Base-by-base conservation (phyloP, 768 basidiomycete species). In the Hebeloma cylindrosporum region DNA sequence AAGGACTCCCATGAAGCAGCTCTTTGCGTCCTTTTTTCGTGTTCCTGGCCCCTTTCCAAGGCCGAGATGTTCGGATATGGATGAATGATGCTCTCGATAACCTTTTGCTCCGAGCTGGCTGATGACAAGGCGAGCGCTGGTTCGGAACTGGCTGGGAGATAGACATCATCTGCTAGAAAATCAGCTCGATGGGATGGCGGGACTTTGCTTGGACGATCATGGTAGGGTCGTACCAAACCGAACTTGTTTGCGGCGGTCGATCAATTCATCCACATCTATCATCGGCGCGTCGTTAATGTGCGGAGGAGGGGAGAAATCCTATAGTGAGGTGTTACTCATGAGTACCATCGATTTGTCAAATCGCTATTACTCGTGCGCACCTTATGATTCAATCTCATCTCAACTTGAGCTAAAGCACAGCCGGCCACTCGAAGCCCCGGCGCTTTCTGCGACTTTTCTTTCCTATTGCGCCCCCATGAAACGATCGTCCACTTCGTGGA, bases 61-160 rank as follows among this genome's bases (percentile, higher is more conserved):
- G 57, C 48, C 9, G 48, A 55, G 9, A 52, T 16, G 33, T 59
- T 60, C 2, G 53, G 59, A 40, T 62, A 60, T 6, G 57, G 59
- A 46, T 50, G 48, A 35, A 59, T 59, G 41, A 59, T 57, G 20
- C 43, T 31, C 23, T 39, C 18, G 28, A 50, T 21, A 26, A 22
- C 45, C 31, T 38, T 35, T 10, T 3, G n/a, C 33, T 44, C 34
- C n/a, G n/a, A n/a, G 10, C 13, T 10, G 21, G n/a, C 11, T 30
- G 32, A 18, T 30, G 2, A 13, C 21, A 26, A 27, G 41, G 7
- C 2, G 26, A 30, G 23, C 5, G 1, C 4, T 40, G 21, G 5
- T 25, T 27, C n/a, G 29, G 23, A 14, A 9, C 14, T 20, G 18
- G 36, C 18, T 7, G 40, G 43, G 18, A 28, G 3, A 1, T 44